Evolutionary conservation across 306 rosid species (phyloP).

Genomic region (Comarum palustre): DNA sequence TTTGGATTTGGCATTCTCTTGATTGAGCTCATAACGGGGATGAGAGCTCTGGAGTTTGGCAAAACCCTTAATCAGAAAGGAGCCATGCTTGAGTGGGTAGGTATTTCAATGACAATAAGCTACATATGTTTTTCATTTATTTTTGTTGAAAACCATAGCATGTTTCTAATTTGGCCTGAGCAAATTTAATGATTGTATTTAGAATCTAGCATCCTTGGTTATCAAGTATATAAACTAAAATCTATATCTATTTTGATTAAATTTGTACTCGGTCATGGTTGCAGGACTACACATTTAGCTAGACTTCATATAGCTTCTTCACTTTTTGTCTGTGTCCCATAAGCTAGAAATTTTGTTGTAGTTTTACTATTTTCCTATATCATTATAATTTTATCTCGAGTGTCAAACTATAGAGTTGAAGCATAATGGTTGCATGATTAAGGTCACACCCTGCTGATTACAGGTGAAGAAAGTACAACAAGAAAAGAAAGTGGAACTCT

Average conservation of each 20-base stretch:
- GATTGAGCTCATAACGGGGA: constrained; percentile 92
- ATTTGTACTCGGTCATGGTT: background rate
- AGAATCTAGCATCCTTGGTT: background rate
- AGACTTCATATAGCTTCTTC: background rate
- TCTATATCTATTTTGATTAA: background rate
- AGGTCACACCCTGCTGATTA: constrained; percentile 22
- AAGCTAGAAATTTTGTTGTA: background rate
- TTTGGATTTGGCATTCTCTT: constrained; percentile 92
- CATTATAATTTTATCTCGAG: background rate
- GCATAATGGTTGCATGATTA: background rate
- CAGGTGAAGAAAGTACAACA: constrained; percentile 88
- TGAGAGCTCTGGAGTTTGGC: constrained; percentile 91
- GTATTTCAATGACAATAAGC: constrained; percentile 26
- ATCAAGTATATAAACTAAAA: background rate
- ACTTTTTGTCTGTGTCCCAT: background rate
- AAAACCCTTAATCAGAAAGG: constrained; percentile 87
- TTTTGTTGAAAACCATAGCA: background rate
- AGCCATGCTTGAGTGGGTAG: constrained; percentile 94
- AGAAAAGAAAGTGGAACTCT: constrained; percentile 70
- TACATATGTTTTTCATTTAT: background rate
- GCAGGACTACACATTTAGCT: background rate
- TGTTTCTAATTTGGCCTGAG: background rate
- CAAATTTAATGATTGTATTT: background rate
- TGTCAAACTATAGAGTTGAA: background rate
- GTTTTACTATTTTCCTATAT: background rate